A percentile compares a stretch with the other conserved stretches of the same genome.
Evolutionary conservation across 2,329 filamentous ascomycete genomes (phyloP).

Genomic region (Fusarium sp.): DNA sequence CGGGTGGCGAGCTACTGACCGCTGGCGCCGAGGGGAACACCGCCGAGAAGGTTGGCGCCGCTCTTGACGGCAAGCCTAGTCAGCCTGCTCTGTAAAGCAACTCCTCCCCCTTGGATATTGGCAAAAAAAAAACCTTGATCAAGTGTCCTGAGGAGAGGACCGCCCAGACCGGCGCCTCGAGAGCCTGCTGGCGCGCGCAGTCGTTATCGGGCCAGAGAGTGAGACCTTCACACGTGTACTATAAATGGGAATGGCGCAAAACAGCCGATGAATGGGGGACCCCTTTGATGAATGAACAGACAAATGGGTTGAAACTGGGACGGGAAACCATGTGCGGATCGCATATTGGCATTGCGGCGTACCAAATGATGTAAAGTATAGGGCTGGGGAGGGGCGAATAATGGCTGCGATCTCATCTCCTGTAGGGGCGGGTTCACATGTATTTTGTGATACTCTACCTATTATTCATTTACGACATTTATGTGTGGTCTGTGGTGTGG

Average conservation of each 20-base stretch:
- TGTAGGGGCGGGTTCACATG: conserved; percentile 43
- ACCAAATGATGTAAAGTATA: conserved; percentile 46
- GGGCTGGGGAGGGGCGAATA: conserved; percentile 36
- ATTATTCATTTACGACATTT: conserved; percentile 38
- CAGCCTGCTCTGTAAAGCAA: conserved; percentile 63
- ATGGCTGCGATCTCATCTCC: conserved; percentile 49
- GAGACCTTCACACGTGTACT: conserved; percentile 43
- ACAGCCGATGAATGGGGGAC: conserved; percentile 34
- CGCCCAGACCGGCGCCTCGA: conserved; percentile 33
- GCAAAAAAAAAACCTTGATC: conserved; percentile 20
- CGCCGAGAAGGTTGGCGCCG: conserved; percentile 62
- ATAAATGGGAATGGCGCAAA: conserved; percentile 46
- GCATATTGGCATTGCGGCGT: conserved; percentile 34
- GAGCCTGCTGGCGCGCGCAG: conserved; percentile 35
- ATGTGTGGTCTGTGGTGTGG: conserved; percentile 10
- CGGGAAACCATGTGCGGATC: conserved; percentile 30
- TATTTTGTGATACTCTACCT: conserved; percentile 45
- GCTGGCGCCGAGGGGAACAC: conserved; percentile 60
- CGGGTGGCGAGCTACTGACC: conserved; percentile 78
- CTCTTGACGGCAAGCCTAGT: conserved; percentile 59
- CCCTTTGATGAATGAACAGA: conserved; percentile 34
- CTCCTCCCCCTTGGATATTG: conserved; percentile 4
- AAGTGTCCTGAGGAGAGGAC: conserved; percentile 12
- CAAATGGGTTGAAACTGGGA: conserved; percentile 34
- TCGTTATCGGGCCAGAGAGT: conserved; percentile 35